Evolutionary conservation across 495 filamentous ascomycete species (phyloP), one percentile per base, ranked within the genome.

Genomic region (Paragyromitra xinjiangensis): DNA sequence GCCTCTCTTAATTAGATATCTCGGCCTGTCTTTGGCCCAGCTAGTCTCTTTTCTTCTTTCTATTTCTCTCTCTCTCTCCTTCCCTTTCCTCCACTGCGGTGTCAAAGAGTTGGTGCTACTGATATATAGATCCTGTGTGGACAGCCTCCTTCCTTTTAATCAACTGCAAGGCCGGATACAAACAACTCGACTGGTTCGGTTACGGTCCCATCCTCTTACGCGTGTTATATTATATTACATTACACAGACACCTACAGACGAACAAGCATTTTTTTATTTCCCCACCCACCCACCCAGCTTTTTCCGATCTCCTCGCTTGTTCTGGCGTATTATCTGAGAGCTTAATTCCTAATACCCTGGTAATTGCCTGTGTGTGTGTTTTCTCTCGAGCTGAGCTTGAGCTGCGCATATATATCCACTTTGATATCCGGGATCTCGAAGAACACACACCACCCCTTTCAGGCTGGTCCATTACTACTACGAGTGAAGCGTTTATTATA

Each of bases 111-210:
- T 50, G 14, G 48, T 56, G 14, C 64, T 37, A 68, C 50, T 42
- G 39, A 24, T 69, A 69, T 69, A 69, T 66, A 69, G 66, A n/a
- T 26, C 34, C 7, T 19, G 16, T 39, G 64, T 68, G 50, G 51
- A 42, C 51, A 14, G 53, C 66, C 66, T 69, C 66, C 66, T 69
- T 69, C 51, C 66, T 58, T 56, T 55, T 53, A 39, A 24, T 58
- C 51, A 42, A 24, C 19, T n/a, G 12, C 50, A 39, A 58, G 34
- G n/a, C 63, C 22, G 24, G 12, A 51, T 67, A 51, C 44, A 34
- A 34, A 44, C 5, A n/a, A 69, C 50, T 69, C 66, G 66, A 69
- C 66, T 69, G 66, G 66, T 22, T 69, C 66, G 66, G 66, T 44
- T 69, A 56, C 64, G 64, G 64, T 55, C 48, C 34, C 9, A 58